Base-by-base conservation (phyloP, 331 rosid genomes). In the Quercus phellos region DNA sequence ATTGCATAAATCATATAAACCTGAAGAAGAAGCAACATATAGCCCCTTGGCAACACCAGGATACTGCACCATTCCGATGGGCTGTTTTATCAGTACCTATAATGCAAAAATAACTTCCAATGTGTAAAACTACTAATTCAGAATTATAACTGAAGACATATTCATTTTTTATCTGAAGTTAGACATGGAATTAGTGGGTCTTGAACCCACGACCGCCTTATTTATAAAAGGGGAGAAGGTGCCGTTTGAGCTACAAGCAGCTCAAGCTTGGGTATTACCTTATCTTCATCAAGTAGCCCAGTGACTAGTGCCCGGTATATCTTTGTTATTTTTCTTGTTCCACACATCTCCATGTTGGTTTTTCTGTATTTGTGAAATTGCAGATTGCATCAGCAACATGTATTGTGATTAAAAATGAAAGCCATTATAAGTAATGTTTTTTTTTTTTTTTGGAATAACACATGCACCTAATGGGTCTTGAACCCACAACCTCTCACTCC, bases 1-100 rank as follows among this genome's bases (percentile, higher is more conserved):
- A 26, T 32, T 21, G 12, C 38, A 59, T 10, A 67, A 55, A 6
- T 19, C 21, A 32, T 78, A 81, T 43, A 71, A 54, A 90, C 97
- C 99, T 81, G 96, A 82, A 68, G 90, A 73, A 72, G 96, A 87
- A 70, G 98, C 98, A 78, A 89, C 94, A 70, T 90, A 90, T 73
- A 94, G 77, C 84, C 99, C 99, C 83, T 84, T 90, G 53, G 97
- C 98, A 59, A 92, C 98, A 77, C 93, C 94, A 72, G 98, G 96
- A 89, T 94, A 94, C 55, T 76, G 88, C 56, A 88, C 88, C 56
- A 80, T 74, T 76, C 98, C 99, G 71, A 94, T 92, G 59, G 96
- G 90, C 83, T 92, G 93, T 68, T 89, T 78, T 73, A 94, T 79
- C 76, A 78, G 84, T 84, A 90, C 87, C 99, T 94, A 81, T 61